phyloP scores from a whole-genome alignment of 805 yeast genomes.

The Candida railenensis region DNA sequence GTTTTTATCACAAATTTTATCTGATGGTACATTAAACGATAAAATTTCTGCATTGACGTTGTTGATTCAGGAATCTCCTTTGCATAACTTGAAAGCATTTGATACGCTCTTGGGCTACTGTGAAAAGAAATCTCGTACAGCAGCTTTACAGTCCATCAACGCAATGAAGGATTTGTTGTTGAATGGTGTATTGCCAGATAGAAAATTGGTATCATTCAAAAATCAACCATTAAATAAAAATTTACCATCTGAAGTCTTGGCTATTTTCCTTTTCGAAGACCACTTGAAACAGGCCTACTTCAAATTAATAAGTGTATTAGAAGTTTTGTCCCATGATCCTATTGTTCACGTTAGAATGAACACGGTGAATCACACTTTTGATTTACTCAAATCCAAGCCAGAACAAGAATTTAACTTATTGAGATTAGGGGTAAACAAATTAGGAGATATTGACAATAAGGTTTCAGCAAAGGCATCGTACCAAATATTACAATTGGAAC shows the following conservation, averaged over 20 bases:
- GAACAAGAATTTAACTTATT: slow-evolving; percentile 94
- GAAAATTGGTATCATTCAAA: slow-evolving; percentile 77
- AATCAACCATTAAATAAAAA: slow-evolving; percentile 60
- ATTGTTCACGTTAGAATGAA: slow-evolving; percentile 83
- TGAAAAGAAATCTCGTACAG: slow-evolving; percentile 88
- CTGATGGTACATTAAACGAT: slow-evolving; percentile 93
- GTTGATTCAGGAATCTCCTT: slow-evolving; percentile 90
- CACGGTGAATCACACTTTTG: slow-evolving; percentile 74
- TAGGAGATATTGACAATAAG: slow-evolving; percentile 90
- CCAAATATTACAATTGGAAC: slow-evolving; percentile 74
- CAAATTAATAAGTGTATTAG: slow-evolving; percentile 72
- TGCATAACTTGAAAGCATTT: slow-evolving; percentile 81
- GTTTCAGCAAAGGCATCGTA: slow-evolving; percentile 88
- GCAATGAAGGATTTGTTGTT: slow-evolving; percentile 87
- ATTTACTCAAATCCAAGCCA: slow-evolving; percentile 79
- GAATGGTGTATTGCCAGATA: slow-evolving; percentile 80
- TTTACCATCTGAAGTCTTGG: slow-evolving; percentile 49
- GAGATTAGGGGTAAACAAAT: slow-evolving; percentile 85
- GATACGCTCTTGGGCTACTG: slow-evolving; percentile 77
- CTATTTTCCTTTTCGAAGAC: slow-evolving; percentile 85
- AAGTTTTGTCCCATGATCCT: slow-evolving; percentile 83
- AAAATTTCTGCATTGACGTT: slow-evolving; percentile 92
- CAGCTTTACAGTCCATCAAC: slow-evolving; percentile 85
- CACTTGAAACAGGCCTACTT: slow-evolving; percentile 76
- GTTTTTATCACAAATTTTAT: slow-evolving; percentile 83